Percentiles rank a stretch among this genome's conserved stretches.
These are phyloP conservation scores for Fomitopsis pinicola DNA, from an alignment of 1,284 basidiomycete genomes.

Conservation along the genomic window DNA sequence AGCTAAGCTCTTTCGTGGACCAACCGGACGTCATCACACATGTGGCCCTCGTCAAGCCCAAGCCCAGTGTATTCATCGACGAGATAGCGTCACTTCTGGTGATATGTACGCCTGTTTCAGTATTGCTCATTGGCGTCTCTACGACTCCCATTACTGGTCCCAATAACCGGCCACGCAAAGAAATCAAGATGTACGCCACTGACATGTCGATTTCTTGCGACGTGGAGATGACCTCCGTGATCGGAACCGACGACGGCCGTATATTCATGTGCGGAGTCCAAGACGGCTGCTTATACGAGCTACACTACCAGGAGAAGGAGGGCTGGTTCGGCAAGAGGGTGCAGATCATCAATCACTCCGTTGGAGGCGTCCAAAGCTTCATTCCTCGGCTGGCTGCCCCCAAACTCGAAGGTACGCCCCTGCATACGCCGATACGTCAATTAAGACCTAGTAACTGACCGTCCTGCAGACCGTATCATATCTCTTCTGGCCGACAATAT, in stretches of 20 bases:
- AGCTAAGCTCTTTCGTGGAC: conserved; percentile 86
- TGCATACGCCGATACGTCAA: neutral
- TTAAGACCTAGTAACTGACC: neutral
- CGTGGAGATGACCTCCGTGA: conserved; percentile 81
- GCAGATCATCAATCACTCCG: conserved; percentile 79
- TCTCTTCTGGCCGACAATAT: conserved; percentile 62
- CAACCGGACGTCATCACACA: conserved; percentile 89
- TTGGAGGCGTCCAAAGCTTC: conserved; percentile 70
- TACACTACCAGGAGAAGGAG: conserved; percentile 89
- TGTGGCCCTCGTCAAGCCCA: conserved; percentile 81
- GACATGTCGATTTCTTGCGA: conserved; percentile 79
- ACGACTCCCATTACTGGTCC: conserved; percentile 42
- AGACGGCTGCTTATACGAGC: conserved; percentile 90
- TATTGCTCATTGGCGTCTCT: conserved; percentile 86
- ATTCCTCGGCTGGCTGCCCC: conserved; percentile 61
- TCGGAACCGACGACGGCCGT: conserved; percentile 77
- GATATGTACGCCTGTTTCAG: conserved; percentile 81
- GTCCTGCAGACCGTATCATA: conserved; percentile 60
- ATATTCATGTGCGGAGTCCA: conserved; percentile 88
- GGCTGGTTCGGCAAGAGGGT: conserved; percentile 91
- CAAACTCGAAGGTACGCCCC: conserved; percentile 55
- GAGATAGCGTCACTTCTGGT: conserved; percentile 89
- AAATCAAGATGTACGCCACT: conserved; percentile 89
- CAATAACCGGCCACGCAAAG: conserved; percentile 49
- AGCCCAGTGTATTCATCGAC: conserved; percentile 85